Conservation (phyloP, 2,329 filamentous ascomycete species). For the Trichocomaceae sp. region DNA sequence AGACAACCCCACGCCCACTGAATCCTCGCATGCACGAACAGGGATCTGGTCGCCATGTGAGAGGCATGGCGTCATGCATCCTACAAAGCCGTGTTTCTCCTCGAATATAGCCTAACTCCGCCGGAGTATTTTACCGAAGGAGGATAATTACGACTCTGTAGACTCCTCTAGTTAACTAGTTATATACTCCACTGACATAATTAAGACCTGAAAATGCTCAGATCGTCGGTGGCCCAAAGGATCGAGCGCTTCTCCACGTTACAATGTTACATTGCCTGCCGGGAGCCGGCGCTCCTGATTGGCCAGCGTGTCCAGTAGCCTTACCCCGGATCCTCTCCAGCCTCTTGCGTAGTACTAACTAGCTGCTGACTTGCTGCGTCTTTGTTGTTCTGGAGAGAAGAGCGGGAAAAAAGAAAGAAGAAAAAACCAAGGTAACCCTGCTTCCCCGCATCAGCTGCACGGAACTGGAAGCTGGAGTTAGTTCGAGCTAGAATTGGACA, state of each 20-base stretch:
- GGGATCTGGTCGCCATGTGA: too few relatives aligned
- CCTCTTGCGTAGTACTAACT: too few relatives aligned
- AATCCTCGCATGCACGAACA: too few relatives aligned
- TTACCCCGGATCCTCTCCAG: slow-evolving; percentile 5
- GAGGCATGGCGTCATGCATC: too few relatives aligned
- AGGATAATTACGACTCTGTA: not conserved
- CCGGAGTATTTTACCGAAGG: not conserved
- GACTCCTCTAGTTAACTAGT: too few relatives aligned
- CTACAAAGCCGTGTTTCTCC: not conserved
- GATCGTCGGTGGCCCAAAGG: not conserved
- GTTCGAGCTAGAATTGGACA: slow-evolving; percentile 6
- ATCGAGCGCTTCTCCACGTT: slow-evolving; percentile 2
- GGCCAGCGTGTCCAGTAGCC: not conserved
- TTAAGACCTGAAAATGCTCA: too few relatives aligned
- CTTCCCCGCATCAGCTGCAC: slow-evolving; percentile 10
- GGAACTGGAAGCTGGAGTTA: not conserved
- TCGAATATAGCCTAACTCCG: not conserved
- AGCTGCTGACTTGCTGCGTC: not conserved
- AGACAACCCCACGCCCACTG: too few relatives aligned
- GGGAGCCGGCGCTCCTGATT: not conserved
- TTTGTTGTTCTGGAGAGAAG: not conserved
- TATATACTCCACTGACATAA: too few relatives aligned
- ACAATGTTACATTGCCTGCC: slow-evolving; percentile 1
- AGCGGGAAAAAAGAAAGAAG: not conserved
- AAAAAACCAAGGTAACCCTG: not conserved